Conservation (phyloP, 768 basidiomycete species). For the Tricholoma terreum region DNA sequence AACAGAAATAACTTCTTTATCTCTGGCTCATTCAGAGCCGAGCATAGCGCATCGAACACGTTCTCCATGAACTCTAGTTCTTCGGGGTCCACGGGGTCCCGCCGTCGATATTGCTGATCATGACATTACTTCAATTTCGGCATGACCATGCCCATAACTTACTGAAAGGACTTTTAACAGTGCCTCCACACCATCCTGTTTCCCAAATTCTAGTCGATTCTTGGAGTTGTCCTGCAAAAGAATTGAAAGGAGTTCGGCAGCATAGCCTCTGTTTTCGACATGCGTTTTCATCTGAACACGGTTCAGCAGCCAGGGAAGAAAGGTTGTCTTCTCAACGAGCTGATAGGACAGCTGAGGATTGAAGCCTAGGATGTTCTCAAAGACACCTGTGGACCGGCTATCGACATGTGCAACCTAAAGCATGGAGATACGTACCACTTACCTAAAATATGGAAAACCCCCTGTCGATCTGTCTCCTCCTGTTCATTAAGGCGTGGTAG, state of each 20-base stretch:
- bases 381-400: conserved; percentile 56
- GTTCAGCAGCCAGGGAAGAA: conserved; percentile 76
- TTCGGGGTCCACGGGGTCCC: conserved; percentile 82
- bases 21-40: conserved; percentile 71
- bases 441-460: conserved; percentile 93
- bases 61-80: conserved; percentile 99
- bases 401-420: background rate
- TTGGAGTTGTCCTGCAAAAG: conserved; percentile 70
- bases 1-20: conserved; percentile 83
- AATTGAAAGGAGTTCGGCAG: conserved; percentile 92
- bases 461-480: conserved; percentile 89
- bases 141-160: conserved; percentile 27
- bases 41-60: conserved; percentile 87
- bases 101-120: conserved; percentile 77
- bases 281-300: conserved; percentile 71
- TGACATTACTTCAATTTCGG: conserved; percentile 7
- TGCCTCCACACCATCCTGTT: conserved; percentile 75
- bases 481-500: conserved; percentile 82
- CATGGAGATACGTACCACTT: conserved; percentile 9
- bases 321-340: conserved; percentile 70
- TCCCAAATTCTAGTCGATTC: conserved; percentile 68
- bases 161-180: conserved; percentile 80
- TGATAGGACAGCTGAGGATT: conserved; percentile 70
- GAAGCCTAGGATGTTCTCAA: conserved; percentile 90
- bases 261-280: conserved; percentile 91